These are phyloP conservation scores for Paramecium sonneborni DNA, from an alignment of 73 alveolate genomes.

Conservation along the genomic window DNA sequence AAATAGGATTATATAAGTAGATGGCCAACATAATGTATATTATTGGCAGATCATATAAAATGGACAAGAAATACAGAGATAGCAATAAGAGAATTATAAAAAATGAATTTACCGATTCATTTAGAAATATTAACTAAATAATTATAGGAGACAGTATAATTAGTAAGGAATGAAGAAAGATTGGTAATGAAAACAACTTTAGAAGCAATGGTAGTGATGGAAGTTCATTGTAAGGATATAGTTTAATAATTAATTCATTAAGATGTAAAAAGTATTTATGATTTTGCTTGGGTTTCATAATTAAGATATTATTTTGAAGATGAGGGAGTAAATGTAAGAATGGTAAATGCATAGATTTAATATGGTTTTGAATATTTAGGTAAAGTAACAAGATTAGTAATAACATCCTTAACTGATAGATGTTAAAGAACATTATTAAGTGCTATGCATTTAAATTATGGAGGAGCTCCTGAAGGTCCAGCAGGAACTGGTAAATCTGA, in stretches of 20 bases:
- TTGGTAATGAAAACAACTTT: slow-evolving; percentile 71
- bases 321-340: not conserved
- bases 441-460: slow-evolving; percentile 92
- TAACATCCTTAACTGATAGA: slow-evolving; percentile 97
- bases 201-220: slow-evolving; percentile 80
- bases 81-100: slow-evolving; percentile 20
- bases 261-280: slow-evolving; percentile 63
- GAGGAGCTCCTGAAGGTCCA: slow-evolving; percentile 99
- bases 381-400: slow-evolving; percentile 94
- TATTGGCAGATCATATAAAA: slow-evolving; percentile 34
- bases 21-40: not conserved
- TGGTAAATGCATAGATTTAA: not conserved
- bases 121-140: not conserved
- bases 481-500: slow-evolving; percentile 99
- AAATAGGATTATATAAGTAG: not conserved
- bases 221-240: slow-evolving; percentile 83
- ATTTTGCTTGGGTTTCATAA: slow-evolving; percentile 80
- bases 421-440: slow-evolving; percentile 96
- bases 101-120: not conserved
- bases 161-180: slow-evolving; percentile 73
- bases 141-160: slow-evolving; percentile 72
- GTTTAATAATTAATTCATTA: slow-evolving; percentile 68
- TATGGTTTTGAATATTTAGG: slow-evolving; percentile 98
- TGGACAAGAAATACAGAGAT: slow-evolving; percentile 54
- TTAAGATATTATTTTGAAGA: slow-evolving; percentile 74